These are phyloP conservation scores for Pleurotus pulmonarius DNA, from an alignment of 768 basidiomycete species.

Conservation along the genomic window DNA sequence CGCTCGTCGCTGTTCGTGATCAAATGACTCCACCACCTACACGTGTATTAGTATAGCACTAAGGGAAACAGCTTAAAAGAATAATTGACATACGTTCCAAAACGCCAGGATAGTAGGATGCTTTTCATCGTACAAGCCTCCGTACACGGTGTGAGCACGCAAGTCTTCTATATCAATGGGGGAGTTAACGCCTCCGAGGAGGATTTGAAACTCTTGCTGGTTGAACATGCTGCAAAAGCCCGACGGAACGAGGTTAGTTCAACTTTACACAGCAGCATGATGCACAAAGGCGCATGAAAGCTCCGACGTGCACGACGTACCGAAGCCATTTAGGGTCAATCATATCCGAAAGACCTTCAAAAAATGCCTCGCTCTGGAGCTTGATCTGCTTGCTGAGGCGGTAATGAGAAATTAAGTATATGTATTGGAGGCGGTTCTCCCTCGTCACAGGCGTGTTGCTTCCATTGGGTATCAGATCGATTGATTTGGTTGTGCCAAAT, in stretches of 20 bases:
- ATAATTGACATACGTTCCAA: slow-evolving; percentile 61
- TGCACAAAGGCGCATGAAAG: background rate
- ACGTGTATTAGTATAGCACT: background rate
- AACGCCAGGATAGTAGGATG: slow-evolving; percentile 74
- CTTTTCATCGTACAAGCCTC: slow-evolving; percentile 70
- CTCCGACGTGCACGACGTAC: slow-evolving; percentile 30
- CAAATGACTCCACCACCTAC: slow-evolving; percentile 75
- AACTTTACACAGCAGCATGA: background rate
- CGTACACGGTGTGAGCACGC: slow-evolving; percentile 72
- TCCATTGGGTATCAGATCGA: slow-evolving; percentile 81
- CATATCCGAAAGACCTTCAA: slow-evolving; percentile 89
- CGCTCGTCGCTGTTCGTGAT: slow-evolving; percentile 72
- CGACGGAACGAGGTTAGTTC: background rate
- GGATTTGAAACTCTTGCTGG: slow-evolving; percentile 89
- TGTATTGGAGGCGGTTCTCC: slow-evolving; percentile 88
- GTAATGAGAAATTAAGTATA: slow-evolving; percentile 85
- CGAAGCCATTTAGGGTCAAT: slow-evolving; percentile 88
- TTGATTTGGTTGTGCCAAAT: slow-evolving; percentile 70
- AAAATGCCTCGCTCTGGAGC: slow-evolving; percentile 80
- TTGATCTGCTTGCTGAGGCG: slow-evolving; percentile 87
- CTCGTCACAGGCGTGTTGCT: slow-evolving; percentile 80
- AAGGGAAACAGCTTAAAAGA: background rate
- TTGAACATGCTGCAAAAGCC: slow-evolving; percentile 80
- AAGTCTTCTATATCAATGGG: slow-evolving; percentile 85
- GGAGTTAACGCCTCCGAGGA: slow-evolving; percentile 85